Base-by-base conservation (phyloP, 2,329 filamentous ascomycete species). In the Talaromyces sp. region DNA sequence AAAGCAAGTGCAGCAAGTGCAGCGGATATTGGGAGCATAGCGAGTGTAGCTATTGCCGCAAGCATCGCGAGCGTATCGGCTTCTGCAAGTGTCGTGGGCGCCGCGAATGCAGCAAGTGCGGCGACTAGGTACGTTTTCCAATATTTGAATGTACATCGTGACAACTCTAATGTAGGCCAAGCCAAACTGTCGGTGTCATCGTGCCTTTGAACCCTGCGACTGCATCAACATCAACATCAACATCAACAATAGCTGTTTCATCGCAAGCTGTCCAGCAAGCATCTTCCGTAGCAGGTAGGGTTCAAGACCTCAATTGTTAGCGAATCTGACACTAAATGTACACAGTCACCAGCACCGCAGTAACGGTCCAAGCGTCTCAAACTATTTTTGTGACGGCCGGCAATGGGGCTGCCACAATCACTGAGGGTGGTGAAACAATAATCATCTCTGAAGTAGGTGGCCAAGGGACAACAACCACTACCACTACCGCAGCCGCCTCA, bases 391-490 rank as follows among this genome's bases (percentile, higher is more conserved):
- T 59, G 9, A 59, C 48, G 16, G 48, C 40, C 18, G 46, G 48
- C 2, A 60, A 28, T 6, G 61, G 55, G 31, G 37, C 8, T 25
- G 25, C 46, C 7, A 60, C 61, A 1, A 39, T 59, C 39, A 54
- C 56, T 1, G 37, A 63, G 6, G 58, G 42, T 7, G 25, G 46
- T n/a, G 57, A 39, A 31, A 55, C 56, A 11, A 42, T 61, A 21
- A 28, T 61, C 25, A 55, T 61, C 11, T 61, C 59, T 31, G 18
- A 61, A 28, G 1, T 55, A 25, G 48, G 48, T 7, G 48, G 40
- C n/a, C 59, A 61, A 55, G 48, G 35, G 28, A 18, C 35, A 23
- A 39, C 14, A 23, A 9, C 18, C n/a, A 40, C 54, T 25, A 37
- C 54, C 21, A 28, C 35, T 6, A 42, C 35, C 1, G 35, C 54